Evolutionary conservation across 495 filamentous ascomycete genomes (phyloP).

Genomic region (Talaromyces trachyspermus): DNA sequence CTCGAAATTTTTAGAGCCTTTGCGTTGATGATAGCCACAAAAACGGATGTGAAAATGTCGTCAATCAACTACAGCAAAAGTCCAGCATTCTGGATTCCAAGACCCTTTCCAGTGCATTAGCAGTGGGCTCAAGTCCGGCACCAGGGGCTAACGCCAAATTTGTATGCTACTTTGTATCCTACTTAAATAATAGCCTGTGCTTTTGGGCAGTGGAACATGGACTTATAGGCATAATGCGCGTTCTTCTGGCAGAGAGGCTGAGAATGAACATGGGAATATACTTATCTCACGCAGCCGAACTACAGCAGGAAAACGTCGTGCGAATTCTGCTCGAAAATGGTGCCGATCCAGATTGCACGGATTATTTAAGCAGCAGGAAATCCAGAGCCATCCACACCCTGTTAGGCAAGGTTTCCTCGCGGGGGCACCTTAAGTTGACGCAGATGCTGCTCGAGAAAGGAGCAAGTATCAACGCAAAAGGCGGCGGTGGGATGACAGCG

Average conservation of each 20-base stretch:
- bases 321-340: background rate
- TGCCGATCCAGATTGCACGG: background rate
- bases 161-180: background rate
- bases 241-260: background rate
- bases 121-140: background rate
- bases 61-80: background rate
- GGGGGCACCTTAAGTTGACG: background rate
- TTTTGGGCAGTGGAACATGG: background rate
- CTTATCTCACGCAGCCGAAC: background rate
- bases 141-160: background rate
- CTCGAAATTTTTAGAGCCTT: no score
- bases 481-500: background rate
- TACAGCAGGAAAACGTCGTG: background rate
- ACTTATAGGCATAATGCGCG: background rate
- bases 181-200: background rate
- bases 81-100: background rate
- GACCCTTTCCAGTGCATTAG: background rate
- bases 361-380: background rate
- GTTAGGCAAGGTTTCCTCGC: no score
- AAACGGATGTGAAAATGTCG: background rate
- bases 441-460: slow-evolving; percentile 6
- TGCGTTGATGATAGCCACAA: background rate
- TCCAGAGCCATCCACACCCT: no score
- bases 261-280: background rate
- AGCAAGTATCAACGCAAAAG: slow-evolving; percentile 12